Evolutionary conservation across 2,329 filamentous ascomycete genomes (phyloP).

Genomic region (Colletotrichum sublineola): DNA sequence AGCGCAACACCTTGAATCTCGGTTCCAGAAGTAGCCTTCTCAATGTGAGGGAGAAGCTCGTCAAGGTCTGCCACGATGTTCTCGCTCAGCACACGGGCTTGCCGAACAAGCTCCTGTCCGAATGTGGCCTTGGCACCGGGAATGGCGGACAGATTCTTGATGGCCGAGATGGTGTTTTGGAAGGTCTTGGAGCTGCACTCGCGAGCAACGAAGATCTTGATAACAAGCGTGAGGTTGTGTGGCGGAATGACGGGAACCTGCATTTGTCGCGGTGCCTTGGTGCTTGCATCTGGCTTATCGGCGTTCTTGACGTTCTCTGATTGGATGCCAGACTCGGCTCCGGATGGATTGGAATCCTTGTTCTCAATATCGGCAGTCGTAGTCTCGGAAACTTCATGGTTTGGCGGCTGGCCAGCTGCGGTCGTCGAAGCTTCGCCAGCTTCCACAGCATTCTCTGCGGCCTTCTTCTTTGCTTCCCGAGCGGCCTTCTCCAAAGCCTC

Average conservation of each 20-base stretch:
- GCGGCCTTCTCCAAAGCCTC: slow-evolving; percentile 69
- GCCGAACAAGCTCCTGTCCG: slow-evolving; percentile 90
- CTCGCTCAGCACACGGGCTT: slow-evolving; percentile 86
- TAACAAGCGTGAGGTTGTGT: slow-evolving; percentile 91
- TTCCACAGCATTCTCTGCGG: slow-evolving; percentile 44
- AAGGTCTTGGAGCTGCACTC: slow-evolving; percentile 99
- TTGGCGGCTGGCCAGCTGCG: slow-evolving; percentile 41
- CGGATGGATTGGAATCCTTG: slow-evolving; percentile 12
- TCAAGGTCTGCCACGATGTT: slow-evolving; percentile 88
- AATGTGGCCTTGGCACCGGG: slow-evolving; percentile 91
- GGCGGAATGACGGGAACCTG: slow-evolving; percentile 88
- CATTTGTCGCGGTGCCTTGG: slow-evolving; percentile 70
- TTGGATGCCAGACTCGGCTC: not conserved
- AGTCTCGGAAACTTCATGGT: slow-evolving; percentile 44
- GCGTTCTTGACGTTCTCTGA: slow-evolving; percentile 52
- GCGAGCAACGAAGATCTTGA: slow-evolving; percentile 94
- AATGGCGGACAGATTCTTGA: slow-evolving; percentile 96
- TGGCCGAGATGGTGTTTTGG: slow-evolving; percentile 96
- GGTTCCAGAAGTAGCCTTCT: slow-evolving; percentile 87
- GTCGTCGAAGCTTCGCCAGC: slow-evolving; percentile 25
- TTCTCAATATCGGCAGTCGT: slow-evolving; percentile 41
- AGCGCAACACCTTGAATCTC: slow-evolving; percentile 96
- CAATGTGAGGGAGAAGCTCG: slow-evolving; percentile 87
- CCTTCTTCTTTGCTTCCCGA: slow-evolving; percentile 53
- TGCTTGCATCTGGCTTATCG: slow-evolving; percentile 56